Percentiles rank a stretch among this genome's conserved stretches.
These are phyloP conservation scores for Penicillium sp. DNA, from an alignment of 2,329 filamentous ascomycete genomes.

Conservation along the genomic window DNA sequence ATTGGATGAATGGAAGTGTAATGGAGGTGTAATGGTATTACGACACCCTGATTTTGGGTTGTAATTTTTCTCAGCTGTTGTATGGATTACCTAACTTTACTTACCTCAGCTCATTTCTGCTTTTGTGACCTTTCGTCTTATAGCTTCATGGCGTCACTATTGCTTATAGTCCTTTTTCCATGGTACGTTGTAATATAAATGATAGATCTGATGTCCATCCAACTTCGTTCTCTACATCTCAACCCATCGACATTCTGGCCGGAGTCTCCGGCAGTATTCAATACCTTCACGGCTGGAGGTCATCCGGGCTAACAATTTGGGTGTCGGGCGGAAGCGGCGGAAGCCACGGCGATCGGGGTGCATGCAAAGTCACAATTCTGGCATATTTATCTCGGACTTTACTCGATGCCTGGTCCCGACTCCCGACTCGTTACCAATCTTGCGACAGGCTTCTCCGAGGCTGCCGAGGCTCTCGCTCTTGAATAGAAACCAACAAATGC, in stretches of 20 bases:
- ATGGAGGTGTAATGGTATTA: constrained; percentile 30
- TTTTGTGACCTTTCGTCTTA: background rate
- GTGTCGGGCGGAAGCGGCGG: constrained; percentile 28
- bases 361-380: constrained; percentile 17
- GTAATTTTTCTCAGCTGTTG: background rate
- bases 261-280: background rate
- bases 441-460: constrained; percentile 1
- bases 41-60: constrained; percentile 10
- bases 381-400: constrained; percentile 12
- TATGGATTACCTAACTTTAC: background rate
- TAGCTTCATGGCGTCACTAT: constrained; percentile 31
- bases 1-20: constrained; percentile 8
- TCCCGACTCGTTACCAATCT: background rate
- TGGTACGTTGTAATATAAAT: background rate
- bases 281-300: background rate
- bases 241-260: background rate
- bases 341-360: constrained; percentile 24
- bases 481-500: too few relatives aligned
- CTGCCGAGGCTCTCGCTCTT: background rate
- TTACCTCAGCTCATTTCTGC: too few relatives aligned
- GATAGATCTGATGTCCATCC: background rate
- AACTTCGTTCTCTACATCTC: background rate
- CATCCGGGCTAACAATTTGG: constrained; percentile 6
- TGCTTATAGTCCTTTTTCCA: background rate
- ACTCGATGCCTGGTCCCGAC: background rate